Conservation (phyloP, 371 early-diverging fungal genomes). For the Paramicrosporidium saccamoebae region DNA sequence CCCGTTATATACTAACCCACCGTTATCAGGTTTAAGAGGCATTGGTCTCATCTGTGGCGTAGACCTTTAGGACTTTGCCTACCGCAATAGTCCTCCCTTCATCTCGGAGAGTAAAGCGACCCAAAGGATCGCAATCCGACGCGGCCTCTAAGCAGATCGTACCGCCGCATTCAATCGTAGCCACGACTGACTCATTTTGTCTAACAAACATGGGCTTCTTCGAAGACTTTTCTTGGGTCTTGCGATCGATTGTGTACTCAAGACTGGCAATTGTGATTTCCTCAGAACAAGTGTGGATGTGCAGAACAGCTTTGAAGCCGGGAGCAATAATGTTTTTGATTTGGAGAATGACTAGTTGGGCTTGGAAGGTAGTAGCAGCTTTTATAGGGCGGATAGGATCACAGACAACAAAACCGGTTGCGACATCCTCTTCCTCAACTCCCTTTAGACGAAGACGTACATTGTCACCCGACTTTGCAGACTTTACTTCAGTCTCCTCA, state of each 20-base stretch:
- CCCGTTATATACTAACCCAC: no score
- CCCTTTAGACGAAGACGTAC: slow-evolving; percentile 55
- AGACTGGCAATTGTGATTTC: slow-evolving; percentile 44
- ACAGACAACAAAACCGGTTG: slow-evolving; percentile 58
- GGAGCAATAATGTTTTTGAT: slow-evolving; percentile 78
- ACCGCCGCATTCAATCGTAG: slow-evolving; percentile 29
- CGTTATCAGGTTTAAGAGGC: no score
- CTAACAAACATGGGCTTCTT: slow-evolving; percentile 67
- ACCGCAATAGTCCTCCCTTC: slow-evolving; percentile 84
- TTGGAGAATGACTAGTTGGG: slow-evolving; percentile 57
- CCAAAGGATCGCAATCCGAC: slow-evolving; percentile 58
- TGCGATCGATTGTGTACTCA: slow-evolving; percentile 58
- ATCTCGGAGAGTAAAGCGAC: slow-evolving; percentile 83
- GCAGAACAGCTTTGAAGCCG: slow-evolving; percentile 65
- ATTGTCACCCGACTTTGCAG: slow-evolving; percentile 63
- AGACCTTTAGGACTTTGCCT: slow-evolving; percentile 57
- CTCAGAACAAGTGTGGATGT: slow-evolving; percentile 54
- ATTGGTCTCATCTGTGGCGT: slow-evolving; percentile 5
- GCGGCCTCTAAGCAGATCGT: slow-evolving; percentile 60
- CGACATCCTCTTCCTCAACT: slow-evolving; percentile 70
- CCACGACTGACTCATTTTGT: slow-evolving; percentile 40
- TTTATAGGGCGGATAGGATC: slow-evolving; percentile 33
- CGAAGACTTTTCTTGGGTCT: slow-evolving; percentile 45
- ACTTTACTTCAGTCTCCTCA: slow-evolving; percentile 43
- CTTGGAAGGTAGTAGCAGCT: slow-evolving; percentile 36